phyloP scores from a whole-genome alignment of 345 rosid species.

The Lepidium africanum region DNA sequence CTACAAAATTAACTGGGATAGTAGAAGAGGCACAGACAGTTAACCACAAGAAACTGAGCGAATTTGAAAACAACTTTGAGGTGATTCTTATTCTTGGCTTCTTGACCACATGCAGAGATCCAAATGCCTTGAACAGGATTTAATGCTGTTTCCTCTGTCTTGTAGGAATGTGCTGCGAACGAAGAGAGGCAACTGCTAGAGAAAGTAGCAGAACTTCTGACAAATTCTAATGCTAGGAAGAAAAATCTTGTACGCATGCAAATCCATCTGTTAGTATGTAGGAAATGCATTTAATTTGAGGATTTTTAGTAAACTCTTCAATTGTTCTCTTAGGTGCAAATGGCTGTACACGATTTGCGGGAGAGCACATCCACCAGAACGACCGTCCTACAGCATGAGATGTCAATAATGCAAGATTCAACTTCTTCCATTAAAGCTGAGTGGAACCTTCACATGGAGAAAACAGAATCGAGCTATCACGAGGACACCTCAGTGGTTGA shows the following conservation, averaged over 20 bases:
- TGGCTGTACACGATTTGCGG: conserved; percentile 78
- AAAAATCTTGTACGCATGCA: conserved; percentile 58
- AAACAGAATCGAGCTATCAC: conserved; percentile 60
- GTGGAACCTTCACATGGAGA: conserved; percentile 80
- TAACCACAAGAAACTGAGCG: conserved; percentile 66
- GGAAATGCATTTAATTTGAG: not conserved
- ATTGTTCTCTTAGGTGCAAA: conserved; percentile 56
- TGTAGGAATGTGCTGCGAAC: conserved; percentile 76
- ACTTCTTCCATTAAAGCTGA: conserved; percentile 63
- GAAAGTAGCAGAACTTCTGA: conserved; percentile 85
- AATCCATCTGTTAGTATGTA: not conserved
- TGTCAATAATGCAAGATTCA: conserved; percentile 86
- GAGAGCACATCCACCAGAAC: conserved; percentile 74
- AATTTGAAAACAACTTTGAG: conserved; percentile 91
- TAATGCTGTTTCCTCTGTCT: not conserved
- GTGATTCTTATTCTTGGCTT: conserved; percentile 31
- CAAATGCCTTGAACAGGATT: not conserved
- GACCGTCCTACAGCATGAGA: conserved; percentile 68
- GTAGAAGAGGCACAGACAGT: conserved; percentile 79
- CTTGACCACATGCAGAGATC: not conserved
- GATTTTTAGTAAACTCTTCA: not conserved
- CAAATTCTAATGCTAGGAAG: conserved; percentile 81
- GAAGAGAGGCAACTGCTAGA: conserved; percentile 84
- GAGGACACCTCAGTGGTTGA: conserved; percentile 72
- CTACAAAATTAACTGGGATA: conserved; percentile 55